Evolutionary conservation across 148 eudicot species (phyloP).

Genomic region (Amaranthus palmeri): DNA sequence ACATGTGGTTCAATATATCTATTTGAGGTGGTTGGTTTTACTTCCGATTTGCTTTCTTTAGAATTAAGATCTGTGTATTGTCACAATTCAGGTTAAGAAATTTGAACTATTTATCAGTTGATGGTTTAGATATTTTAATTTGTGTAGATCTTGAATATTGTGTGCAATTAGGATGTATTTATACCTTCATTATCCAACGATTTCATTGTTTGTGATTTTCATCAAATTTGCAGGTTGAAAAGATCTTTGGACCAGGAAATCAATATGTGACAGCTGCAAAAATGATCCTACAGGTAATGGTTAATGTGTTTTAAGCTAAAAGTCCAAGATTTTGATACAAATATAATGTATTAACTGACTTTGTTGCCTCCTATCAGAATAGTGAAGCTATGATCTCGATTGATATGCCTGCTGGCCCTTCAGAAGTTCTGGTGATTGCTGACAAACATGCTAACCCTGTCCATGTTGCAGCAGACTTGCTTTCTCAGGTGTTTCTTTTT

Average conservation of each 20-base stretch:
- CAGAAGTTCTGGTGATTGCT: slow-evolving; percentile 97
- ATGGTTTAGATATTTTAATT: not conserved
- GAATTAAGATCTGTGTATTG: too few species aligned
- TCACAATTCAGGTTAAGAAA: not conserved
- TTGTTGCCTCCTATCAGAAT: slow-evolving; percentile 47
- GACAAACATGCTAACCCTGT: slow-evolving; percentile 84
- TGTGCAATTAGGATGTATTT: not conserved
- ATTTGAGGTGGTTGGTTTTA: not conserved
- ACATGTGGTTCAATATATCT: not conserved
- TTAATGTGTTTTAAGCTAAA: not conserved
- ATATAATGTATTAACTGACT: not conserved
- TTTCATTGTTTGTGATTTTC: not conserved
- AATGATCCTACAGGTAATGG: slow-evolving; percentile 89
- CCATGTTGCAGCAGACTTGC: slow-evolving; percentile 92
- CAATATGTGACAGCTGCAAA: slow-evolving; percentile 99
- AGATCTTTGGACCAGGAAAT: slow-evolving; percentile 98
- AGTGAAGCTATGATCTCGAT: slow-evolving; percentile 98
- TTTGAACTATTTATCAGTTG: not conserved
- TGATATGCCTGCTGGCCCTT: slow-evolving; percentile 99
- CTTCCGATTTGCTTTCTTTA: not conserved
- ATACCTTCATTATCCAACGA: not conserved
- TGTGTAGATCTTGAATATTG: not conserved
- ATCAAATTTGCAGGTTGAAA: slow-evolving; percentile 65
- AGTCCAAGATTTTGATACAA: not conserved
- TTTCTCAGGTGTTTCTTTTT: slow-evolving; percentile 68